A percentile compares a stretch with the other conserved stretches of the same genome.
Evolutionary conservation across 2,329 filamentous ascomycete species (phyloP).

Genomic region (Fusarium sp.): DNA sequence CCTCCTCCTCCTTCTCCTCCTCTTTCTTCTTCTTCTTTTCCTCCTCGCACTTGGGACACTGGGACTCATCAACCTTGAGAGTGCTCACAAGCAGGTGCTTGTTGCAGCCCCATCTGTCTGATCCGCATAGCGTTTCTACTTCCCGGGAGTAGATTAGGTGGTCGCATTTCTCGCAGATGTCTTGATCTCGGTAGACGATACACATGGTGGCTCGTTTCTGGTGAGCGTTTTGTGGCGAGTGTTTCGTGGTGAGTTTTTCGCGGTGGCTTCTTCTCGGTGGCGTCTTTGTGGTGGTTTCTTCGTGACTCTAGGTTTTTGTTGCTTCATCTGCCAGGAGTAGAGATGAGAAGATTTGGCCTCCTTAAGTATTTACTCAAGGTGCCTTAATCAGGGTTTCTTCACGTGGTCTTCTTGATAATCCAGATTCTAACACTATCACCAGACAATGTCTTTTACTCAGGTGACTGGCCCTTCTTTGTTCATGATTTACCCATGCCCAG

Average conservation of each 20-base stretch:
- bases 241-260: not conserved
- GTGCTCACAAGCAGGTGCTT: not conserved
- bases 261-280: accelerated
- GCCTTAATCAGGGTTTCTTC: not conserved
- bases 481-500: not conserved
- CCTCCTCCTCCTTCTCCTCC: not conserved
- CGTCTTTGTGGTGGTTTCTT: not conserved
- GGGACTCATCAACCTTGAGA: not conserved
- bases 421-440: not conserved
- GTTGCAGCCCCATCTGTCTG: not conserved
- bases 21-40: not conserved
- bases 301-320: not conserved
- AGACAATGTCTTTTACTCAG: not conserved
- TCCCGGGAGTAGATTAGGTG: not conserved
- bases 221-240: not conserved
- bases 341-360: not conserved
- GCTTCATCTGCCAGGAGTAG: not conserved
- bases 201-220: not conserved
- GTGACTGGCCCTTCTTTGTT: not conserved
- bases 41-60: not conserved
- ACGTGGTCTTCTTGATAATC: not conserved
- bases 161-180: not conserved
- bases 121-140: not conserved
- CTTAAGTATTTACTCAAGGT: not conserved
- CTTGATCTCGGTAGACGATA: not conserved